Conservation (phyloP, 208 protist genomes). For the Acanthamoeba culbertsoni region DNA sequence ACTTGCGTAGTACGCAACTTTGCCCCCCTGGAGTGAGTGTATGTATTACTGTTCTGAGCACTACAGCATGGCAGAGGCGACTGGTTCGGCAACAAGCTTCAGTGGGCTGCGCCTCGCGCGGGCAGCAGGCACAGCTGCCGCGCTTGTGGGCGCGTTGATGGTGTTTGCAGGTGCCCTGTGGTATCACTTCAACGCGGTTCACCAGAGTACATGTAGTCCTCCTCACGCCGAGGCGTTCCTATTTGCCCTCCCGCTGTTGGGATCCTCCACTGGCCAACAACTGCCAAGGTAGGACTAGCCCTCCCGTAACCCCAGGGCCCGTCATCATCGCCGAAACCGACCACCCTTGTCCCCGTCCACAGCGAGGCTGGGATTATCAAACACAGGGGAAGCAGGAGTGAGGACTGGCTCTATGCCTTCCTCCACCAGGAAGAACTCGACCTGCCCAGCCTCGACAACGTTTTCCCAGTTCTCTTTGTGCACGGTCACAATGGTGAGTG, state of each 20-base stretch:
- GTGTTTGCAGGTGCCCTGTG: neutral
- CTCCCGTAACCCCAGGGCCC: neutral
- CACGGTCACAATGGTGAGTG: neutral
- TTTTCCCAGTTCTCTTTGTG: neutral
- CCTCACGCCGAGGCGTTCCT: neutral
- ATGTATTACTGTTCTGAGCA: no score
- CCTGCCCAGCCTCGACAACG: neutral
- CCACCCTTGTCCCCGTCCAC: neutral
- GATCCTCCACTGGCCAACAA: neutral
- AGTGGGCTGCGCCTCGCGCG: neutral
- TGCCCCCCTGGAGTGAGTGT: no score
- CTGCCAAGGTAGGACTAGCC: neutral
- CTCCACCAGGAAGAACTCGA: neutral
- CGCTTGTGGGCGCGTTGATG: neutral
- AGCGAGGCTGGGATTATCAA: neutral
- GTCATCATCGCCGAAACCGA: neutral
- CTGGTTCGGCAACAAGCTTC: no score
- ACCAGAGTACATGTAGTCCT: neutral
- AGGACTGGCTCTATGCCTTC: neutral
- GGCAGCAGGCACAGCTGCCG: neutral
- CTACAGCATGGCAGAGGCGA: no score
- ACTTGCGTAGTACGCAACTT: no score
- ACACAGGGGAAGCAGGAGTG: neutral
- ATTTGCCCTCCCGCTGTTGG: neutral
- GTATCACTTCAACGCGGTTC: neutral